phyloP scores from a whole-genome alignment of 2,329 filamentous ascomycete species.

The Talaromyces albobiverticillius region DNA sequence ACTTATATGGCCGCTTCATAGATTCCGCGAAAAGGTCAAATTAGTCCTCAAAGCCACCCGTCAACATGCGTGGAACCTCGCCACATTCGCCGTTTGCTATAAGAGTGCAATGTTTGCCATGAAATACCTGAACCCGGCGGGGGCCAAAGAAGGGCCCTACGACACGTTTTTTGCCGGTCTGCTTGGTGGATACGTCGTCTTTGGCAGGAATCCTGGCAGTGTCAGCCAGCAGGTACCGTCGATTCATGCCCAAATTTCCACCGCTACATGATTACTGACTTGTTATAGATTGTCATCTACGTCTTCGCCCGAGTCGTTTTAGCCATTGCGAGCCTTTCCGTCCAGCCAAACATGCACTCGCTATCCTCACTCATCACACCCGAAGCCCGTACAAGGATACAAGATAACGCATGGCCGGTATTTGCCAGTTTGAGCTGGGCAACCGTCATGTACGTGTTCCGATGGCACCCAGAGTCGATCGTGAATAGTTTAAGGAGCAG shows the following conservation, averaged over 20 bases:
- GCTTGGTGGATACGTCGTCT: constrained; percentile 87
- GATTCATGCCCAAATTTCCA: not conserved
- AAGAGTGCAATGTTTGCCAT: constrained; percentile 77
- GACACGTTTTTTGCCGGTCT: constrained; percentile 86
- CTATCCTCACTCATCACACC: constrained; percentile 42
- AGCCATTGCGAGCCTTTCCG: constrained; percentile 75
- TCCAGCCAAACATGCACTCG: constrained; percentile 57
- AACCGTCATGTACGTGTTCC: constrained; percentile 91
- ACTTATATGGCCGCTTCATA: constrained; percentile 22
- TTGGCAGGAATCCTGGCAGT: constrained; percentile 74
- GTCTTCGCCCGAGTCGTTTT: constrained; percentile 90
- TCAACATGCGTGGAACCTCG: constrained; percentile 88
- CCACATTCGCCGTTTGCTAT: constrained; percentile 87
- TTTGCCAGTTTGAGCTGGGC: constrained; percentile 93
- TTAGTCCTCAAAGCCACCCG: constrained; percentile 82
- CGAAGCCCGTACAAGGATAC: constrained; percentile 51
- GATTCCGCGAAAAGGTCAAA: constrained; percentile 69
- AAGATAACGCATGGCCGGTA: constrained; percentile 79
- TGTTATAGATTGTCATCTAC: constrained; percentile 85
- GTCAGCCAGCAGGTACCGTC: constrained; percentile 78
- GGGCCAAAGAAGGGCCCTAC: constrained; percentile 63
- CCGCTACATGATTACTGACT: not conserved
- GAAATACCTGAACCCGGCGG: constrained; percentile 51
- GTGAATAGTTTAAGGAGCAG: constrained; percentile 88
- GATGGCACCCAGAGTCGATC: constrained; percentile 84